Conservation (phyloP, 2,329 filamentous ascomycete genomes). For the Pseudogymnoascus sp. region DNA sequence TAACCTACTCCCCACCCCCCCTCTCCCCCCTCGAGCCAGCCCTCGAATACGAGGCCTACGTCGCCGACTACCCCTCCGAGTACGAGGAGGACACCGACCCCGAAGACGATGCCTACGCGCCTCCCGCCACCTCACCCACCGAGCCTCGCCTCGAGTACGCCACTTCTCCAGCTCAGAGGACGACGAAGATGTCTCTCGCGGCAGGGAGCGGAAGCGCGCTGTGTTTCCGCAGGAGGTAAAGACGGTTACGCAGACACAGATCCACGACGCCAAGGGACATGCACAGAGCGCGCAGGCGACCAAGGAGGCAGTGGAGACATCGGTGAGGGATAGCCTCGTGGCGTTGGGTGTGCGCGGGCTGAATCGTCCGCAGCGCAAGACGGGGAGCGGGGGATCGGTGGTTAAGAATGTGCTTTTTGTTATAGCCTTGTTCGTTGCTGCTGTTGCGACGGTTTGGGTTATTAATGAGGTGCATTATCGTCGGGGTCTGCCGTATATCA, state of each 20-base stretch:
- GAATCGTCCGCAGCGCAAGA: too few species aligned
- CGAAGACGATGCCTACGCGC: neutral
- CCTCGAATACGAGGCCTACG: neutral
- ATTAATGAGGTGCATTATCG: neutral
- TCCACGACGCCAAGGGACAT: too few species aligned
- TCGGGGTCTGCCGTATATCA: neutral
- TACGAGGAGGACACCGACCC: neutral
- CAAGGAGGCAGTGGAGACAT: too few species aligned
- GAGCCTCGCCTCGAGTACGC: too few species aligned
- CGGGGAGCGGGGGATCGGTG: neutral
- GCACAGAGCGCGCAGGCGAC: too few species aligned
- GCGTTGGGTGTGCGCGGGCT: too few species aligned
- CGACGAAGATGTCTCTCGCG: too few species aligned
- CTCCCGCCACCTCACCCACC: neutral
- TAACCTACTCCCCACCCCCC: neutral
- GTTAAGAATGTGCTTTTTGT: neutral
- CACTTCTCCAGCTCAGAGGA: too few species aligned
- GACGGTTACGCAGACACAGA: too few species aligned
- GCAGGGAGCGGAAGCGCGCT: too few species aligned
- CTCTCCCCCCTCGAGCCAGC: neutral
- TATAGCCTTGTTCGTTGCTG: neutral
- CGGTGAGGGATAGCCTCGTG: too few species aligned
- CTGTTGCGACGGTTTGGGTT: neutral
- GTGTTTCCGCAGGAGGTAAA: too few species aligned
- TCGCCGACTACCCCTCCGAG: neutral